Percentiles rank a stretch among this genome's conserved stretches.
These are phyloP conservation scores for Daldinia sp. DNA, from an alignment of 2,329 filamentous ascomycete genomes.

Conservation along the genomic window DNA sequence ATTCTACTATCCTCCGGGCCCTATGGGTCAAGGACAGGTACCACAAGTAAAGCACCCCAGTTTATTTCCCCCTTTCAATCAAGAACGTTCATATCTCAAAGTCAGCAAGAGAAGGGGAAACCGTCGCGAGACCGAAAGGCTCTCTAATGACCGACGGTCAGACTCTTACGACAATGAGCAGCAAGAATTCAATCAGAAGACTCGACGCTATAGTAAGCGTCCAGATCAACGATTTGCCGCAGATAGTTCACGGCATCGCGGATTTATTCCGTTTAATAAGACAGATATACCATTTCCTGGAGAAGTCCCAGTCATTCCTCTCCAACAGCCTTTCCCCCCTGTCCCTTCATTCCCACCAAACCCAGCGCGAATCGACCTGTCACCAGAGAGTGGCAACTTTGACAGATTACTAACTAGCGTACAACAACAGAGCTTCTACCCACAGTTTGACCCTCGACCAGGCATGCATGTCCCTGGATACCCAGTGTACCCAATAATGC, in stretches of 20 bases:
- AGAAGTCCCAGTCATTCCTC: slow-evolving; percentile 38
- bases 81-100: slow-evolving; percentile 52
- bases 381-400: slow-evolving; percentile 74
- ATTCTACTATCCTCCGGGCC: slow-evolving; percentile 65
- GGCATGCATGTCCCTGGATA: slow-evolving; percentile 50
- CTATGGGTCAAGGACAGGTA: slow-evolving; percentile 65
- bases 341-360: slow-evolving; percentile 37
- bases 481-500: slow-evolving; percentile 43
- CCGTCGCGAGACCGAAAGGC: slow-evolving; percentile 59
- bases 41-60: slow-evolving; percentile 67
- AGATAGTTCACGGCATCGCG: slow-evolving; percentile 36
- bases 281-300: slow-evolving; percentile 29
- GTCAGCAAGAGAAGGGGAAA: slow-evolving; percentile 54
- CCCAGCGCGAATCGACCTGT: slow-evolving; percentile 60
- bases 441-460: slow-evolving; percentile 57
- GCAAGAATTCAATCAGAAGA: slow-evolving; percentile 48
- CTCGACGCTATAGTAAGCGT: slow-evolving; percentile 57
- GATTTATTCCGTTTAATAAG: slow-evolving; percentile 29
- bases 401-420: slow-evolving; percentile 76
- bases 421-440: slow-evolving; percentile 71
- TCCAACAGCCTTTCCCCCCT: slow-evolving; percentile 44
- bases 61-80: slow-evolving; percentile 46
- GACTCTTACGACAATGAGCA: slow-evolving; percentile 50
- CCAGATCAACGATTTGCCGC: slow-evolving; percentile 49
- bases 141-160: slow-evolving; percentile 51